Base-by-base conservation (phyloP, 805 yeast genomes). In the Candida railenensis region DNA sequence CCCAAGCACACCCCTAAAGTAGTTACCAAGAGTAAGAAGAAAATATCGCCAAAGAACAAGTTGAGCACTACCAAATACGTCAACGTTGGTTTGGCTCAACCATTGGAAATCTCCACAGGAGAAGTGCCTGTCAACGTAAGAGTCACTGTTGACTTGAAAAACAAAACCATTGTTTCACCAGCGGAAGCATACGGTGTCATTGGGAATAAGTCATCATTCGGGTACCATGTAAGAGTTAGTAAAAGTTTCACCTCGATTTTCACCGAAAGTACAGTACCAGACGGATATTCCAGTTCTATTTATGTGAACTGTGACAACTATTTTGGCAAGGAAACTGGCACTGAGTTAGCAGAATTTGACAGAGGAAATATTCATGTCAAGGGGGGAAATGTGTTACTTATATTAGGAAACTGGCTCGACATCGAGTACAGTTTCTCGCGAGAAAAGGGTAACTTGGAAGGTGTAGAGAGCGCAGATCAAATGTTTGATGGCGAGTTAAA, bases 121-220 rank as follows among this genome's bases (percentile, higher is more conserved):
- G 82, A 82, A 47, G 83, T 88, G 3, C 96, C 96, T 2, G 77
- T 81, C 0, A 82, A 87, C 54, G 89, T 85, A 14, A 72, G 96
- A 53, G 96, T 91, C 8, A 88, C 95, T 0, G 88, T 91, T 1
- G 89, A 91, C 56, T 51, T 82, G 8, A 69, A 79, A 39, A 77
- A 77, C 9, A 76, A 74, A 43, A 77, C 75, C 45, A 79, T 89
- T 11, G 94, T 88, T 0, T 79, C 89, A 0, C 89, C 94, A 5
- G 53, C 69, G 9, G 82, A 77, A 42, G 95, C 94, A 0, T 87
- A 88, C 53, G 87, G 85, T 1, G 65, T 69, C 33, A 66, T 71
- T 11, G 90, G 91, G 1, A 78, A 80, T 16, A 76, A 76, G 48
- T 69, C 81, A 1, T 71, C 85, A 3, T 83, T 79, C 59, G 96